These are phyloP conservation scores for Pythium phragmiticola DNA, from an alignment of 352 stramenopile species.

Conservation along the genomic window DNA sequence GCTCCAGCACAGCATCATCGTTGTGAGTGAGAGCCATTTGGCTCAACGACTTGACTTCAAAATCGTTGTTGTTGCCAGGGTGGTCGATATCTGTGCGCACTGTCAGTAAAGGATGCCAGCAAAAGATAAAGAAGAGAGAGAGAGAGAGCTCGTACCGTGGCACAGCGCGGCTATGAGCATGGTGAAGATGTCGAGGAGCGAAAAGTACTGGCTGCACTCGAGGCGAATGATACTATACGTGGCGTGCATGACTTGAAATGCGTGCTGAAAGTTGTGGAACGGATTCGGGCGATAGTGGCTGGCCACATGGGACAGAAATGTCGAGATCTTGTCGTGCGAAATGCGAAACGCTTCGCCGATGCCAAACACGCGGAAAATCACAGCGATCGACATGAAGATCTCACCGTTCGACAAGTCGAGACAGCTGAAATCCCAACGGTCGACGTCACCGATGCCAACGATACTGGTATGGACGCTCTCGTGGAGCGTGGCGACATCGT, in stretches of 20 bases:
- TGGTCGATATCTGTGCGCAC: conserved; percentile 11
- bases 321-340: conserved; percentile 32
- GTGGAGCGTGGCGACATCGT: background rate
- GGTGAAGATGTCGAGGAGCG: too few species aligned
- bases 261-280: too few species aligned
- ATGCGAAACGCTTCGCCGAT: conserved; percentile 43
- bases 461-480: conserved; percentile 31
- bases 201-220: conserved; percentile 21
- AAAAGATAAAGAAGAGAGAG: conserved; percentile 48
- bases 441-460: conserved; percentile 31
- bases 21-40: conserved; percentile 71
- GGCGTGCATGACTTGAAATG: too few species aligned
- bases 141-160: background rate
- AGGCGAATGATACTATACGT: too few species aligned
- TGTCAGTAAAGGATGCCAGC: conserved; percentile 23
- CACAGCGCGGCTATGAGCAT: too few species aligned
- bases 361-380: conserved; percentile 36
- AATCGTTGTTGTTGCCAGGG: too few species aligned
- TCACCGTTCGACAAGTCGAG: conserved; percentile 11
- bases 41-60: too few species aligned
- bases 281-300: conserved; percentile 32
- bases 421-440: conserved; percentile 42
- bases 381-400: conserved; percentile 23
- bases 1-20: conserved; percentile 80
- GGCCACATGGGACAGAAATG: conserved; percentile 37